Percentiles rank a stretch among this genome's conserved stretches.
phyloP scores from a whole-genome alignment of 2,329 filamentous ascomycete genomes.

The Colletotrichum tropicale region DNA sequence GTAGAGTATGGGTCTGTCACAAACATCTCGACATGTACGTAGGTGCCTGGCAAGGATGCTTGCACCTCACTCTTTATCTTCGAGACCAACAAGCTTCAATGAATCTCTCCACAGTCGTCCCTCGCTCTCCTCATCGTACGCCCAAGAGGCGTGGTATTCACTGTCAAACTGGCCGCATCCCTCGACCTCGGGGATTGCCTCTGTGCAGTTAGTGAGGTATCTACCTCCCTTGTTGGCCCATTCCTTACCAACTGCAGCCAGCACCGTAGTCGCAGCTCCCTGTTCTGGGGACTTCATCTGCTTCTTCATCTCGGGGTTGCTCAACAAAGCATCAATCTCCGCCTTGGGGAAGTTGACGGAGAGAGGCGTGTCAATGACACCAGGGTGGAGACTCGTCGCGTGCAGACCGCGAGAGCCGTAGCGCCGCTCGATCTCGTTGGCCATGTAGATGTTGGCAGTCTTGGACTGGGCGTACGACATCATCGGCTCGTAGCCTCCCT shows the following conservation, averaged over 20 bases:
- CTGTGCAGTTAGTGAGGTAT: slow-evolving; percentile 47
- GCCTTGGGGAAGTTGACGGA: neutral
- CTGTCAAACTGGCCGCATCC: neutral
- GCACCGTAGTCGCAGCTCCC: slow-evolving; percentile 52
- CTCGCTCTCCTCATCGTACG: neutral
- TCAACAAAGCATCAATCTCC: neutral
- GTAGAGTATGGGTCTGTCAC: too few relatives aligned
- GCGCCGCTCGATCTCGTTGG: slow-evolving; percentile 54
- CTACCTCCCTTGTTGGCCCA: slow-evolving; percentile 49
- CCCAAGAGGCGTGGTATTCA: neutral
- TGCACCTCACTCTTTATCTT: neutral
- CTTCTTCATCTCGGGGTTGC: neutral
- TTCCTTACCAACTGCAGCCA: slow-evolving; percentile 43
- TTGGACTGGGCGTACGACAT: slow-evolving; percentile 53
- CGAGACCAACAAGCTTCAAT: neutral
- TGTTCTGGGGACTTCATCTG: slow-evolving; percentile 34
- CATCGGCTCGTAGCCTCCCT: slow-evolving; percentile 33
- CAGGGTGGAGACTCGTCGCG: slow-evolving; percentile 22
- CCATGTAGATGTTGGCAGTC: slow-evolving; percentile 53
- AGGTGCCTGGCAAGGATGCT: too few relatives aligned
- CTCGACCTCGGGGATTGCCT: neutral
- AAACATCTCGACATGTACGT: too few relatives aligned
- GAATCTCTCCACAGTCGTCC: neutral
- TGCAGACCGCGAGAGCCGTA: slow-evolving; percentile 30
- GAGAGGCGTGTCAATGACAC: neutral